Base-by-base conservation (phyloP, 805 yeast genomes). In the Candida silvatica region DNA sequence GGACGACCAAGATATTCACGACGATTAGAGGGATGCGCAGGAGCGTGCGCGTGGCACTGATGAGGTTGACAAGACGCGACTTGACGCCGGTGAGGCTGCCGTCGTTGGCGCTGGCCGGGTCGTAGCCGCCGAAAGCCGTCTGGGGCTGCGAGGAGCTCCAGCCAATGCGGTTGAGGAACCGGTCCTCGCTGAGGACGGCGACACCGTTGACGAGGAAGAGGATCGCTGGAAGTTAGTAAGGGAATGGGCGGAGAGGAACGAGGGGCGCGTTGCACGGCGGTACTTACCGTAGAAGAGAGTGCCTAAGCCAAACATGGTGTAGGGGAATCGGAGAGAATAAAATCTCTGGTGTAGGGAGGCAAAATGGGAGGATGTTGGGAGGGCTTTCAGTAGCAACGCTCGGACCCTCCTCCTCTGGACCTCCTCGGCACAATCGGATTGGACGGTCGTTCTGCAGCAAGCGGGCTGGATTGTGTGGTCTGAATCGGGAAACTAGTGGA, bases 141-240 rank as follows among this genome's bases (percentile, higher is more conserved):
- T 49, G 7, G 57, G 61, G 62, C 59, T 62, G 18, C 7, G 29
- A 17, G 52, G 50, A 36, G 32, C 60, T 46, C 59, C 62, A 60
- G 57, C 57, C 81, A 49, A 57, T 72, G 14, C 61, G 39, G 25
- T 54, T 71, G 39, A 74, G 60, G 44, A 74, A 74, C 34, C 81
- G 49, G 48, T 74, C 81, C 45, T 74, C 81, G 38, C 77, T 70
- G 29, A 74, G 59, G 17, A 74, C 71, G 0, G 80, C 80, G 14
- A 74, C 61, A 0, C 77, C 76, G 45, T 74, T 74, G 26, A 73
- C 65, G 31, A 67, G 44, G 32, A 74, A 63, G n/a, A 74, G 55
- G 17, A 67, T 58, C 37, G 71, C 66, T 59, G 34, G n/a, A 23
- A 8, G 31, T 35, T 30, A 29, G 31, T 25, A 17, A 3, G 29